Conservation (phyloP, 202 grass and related monocot genomes). For the Saccharum hybrid region DNA sequence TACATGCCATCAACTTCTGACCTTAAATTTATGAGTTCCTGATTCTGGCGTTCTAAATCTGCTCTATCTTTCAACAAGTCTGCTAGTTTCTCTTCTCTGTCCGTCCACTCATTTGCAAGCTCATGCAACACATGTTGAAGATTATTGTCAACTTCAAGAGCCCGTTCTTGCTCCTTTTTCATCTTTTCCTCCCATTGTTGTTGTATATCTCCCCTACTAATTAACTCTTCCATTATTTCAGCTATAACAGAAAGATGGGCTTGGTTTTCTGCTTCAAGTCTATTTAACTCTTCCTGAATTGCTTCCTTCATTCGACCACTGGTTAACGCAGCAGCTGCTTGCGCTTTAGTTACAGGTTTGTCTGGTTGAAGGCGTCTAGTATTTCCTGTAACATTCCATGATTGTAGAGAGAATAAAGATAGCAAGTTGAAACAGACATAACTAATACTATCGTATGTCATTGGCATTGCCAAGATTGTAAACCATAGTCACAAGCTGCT, state of each 20-base stretch:
- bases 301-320: constrained; percentile 80
- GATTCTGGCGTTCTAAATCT: constrained; percentile 57
- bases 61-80: constrained; percentile 71
- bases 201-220: constrained; percentile 72
- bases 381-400: constrained; percentile 66
- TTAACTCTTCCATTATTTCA: constrained; percentile 84
- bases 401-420: constrained; percentile 40
- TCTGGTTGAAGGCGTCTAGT: constrained; percentile 86
- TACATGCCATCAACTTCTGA: constrained; percentile 75
- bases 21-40: constrained; percentile 63
- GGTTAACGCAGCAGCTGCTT: constrained; percentile 80
- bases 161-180: constrained; percentile 51
- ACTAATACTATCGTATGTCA: background rate
- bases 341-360: constrained; percentile 90
- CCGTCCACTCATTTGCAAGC: constrained; percentile 57
- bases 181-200: constrained; percentile 70
- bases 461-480: background rate
- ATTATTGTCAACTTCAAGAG: constrained; percentile 50
- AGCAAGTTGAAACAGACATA: no score
- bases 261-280: constrained; percentile 68
- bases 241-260: constrained; percentile 64
- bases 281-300: constrained; percentile 69
- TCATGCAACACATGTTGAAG: constrained; percentile 65
- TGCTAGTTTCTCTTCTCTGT: constrained; percentile 50
- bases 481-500: background rate